Conservation (phyloP, 305 asterid genomes). For the Solanum hybrid region DNA sequence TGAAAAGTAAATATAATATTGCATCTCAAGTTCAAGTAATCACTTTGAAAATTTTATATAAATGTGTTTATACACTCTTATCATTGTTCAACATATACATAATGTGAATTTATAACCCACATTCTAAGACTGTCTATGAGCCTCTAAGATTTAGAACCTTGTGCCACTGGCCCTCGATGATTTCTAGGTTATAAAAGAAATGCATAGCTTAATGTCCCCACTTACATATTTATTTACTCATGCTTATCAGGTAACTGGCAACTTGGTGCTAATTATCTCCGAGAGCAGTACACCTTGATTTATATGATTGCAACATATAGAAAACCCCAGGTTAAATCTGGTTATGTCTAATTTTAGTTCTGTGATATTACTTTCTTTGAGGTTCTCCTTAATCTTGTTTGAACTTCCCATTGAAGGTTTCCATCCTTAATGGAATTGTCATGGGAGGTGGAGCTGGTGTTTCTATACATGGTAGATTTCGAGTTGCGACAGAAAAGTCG, state of each 20-base stretch:
- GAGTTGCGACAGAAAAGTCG: conserved; percentile 82
- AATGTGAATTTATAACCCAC: too few relatives aligned
- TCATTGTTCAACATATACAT: too few relatives aligned
- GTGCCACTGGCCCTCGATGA: not conserved
- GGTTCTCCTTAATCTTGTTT: not conserved
- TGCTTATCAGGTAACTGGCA: conserved; percentile 40
- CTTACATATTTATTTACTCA: not conserved
- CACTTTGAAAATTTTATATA: too few relatives aligned
- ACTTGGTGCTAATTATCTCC: conserved; percentile 36
- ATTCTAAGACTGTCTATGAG: not conserved
- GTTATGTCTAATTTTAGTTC: not conserved
- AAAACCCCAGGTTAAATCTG: conserved; percentile 46
- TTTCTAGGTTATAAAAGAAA: not conserved
- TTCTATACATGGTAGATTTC: conserved; percentile 77
- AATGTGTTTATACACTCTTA: too few relatives aligned
- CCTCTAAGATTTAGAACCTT: not conserved
- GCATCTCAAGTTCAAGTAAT: too few relatives aligned
- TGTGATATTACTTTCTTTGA: not conserved
- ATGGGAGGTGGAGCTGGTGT: conserved; percentile 96
- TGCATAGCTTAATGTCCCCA: not conserved
- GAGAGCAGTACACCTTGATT: conserved; percentile 36
- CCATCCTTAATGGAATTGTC: conserved; percentile 72
- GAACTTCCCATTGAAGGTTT: not conserved
- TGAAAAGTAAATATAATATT: too few relatives aligned
- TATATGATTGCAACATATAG: conserved; percentile 57